Conservation (phyloP, 108 stramenopile genomes). For the Cyclotella atomus region DNA sequence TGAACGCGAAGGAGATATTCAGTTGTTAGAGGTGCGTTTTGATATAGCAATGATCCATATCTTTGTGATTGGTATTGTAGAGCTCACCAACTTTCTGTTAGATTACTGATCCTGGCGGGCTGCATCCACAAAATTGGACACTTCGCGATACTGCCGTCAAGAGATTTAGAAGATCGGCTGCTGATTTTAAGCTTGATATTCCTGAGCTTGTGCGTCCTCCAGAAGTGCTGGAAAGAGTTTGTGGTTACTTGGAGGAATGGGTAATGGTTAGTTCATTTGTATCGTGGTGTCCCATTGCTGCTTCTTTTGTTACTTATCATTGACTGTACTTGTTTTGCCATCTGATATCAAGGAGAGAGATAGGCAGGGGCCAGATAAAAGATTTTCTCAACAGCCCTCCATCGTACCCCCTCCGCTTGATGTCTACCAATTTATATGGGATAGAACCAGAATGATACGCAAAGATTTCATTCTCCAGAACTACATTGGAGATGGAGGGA, state of each 20-base stretch:
- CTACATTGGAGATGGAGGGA: constrained; percentile 87
- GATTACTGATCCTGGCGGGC: constrained; percentile 66
- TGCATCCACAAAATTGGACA: constrained; percentile 84
- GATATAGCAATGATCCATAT: too few relatives aligned
- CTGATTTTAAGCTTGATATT: constrained; percentile 86
- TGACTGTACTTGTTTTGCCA: too few relatives aligned
- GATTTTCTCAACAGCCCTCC: constrained; percentile 57
- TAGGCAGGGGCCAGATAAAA: constrained; percentile 86
- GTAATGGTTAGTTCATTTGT: constrained; percentile 71
- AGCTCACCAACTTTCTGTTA: not conserved
- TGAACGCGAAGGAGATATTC: constrained; percentile 83
- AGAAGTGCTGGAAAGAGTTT: constrained; percentile 76
- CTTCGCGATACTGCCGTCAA: constrained; percentile 82
- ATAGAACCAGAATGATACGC: constrained; percentile 30
- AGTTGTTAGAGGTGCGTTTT: constrained; percentile 66
- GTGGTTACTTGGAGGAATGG: constrained; percentile 88
- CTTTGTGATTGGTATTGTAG: not conserved
- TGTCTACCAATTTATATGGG: constrained; percentile 92
- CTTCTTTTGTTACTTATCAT: constrained; percentile 1
- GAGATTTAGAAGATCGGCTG: constrained; percentile 88
- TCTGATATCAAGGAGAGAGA: constrained; percentile 65
- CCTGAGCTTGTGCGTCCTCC: constrained; percentile 89
- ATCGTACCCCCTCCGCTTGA: constrained; percentile 73
- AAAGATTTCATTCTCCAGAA: constrained; percentile 82
- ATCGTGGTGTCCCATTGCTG: not conserved